phyloP scores from a whole-genome alignment of 768 basidiomycete genomes.

The Amanita inopinata region DNA sequence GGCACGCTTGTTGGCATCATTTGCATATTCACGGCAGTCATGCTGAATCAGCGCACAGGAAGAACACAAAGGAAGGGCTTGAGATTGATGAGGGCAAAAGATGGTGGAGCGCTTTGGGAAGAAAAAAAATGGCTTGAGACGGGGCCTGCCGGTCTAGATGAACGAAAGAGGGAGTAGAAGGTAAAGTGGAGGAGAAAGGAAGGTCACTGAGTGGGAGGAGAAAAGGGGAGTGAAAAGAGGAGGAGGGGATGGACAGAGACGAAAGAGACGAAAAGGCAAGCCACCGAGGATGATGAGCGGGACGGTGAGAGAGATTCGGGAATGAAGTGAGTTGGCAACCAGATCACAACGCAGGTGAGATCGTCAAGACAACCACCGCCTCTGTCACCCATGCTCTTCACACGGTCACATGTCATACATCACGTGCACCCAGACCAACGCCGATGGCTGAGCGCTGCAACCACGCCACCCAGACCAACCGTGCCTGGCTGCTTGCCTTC shows the following conservation, averaged over 20 bases:
- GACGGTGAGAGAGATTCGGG: conserved; percentile 15
- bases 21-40: conserved; percentile 71
- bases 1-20: conserved; percentile 58
- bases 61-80: conserved; percentile 11
- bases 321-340: conserved; percentile 14
- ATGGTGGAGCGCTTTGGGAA: conserved; percentile 29
- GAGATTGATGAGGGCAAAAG: conserved; percentile 15
- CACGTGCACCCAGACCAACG: conserved; percentile 6
- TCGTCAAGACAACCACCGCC: conserved; percentile 37
- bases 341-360: conserved; percentile 13
- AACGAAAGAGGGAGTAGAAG: conserved; percentile 16
- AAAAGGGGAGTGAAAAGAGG: conserved; percentile 14
- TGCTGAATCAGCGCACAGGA: conserved; percentile 20
- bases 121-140: conserved; percentile 20
- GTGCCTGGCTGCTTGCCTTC: conserved; percentile 26
- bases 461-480: conserved; percentile 6
- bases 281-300: conserved; percentile 28
- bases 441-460: not conserved
- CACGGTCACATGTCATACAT: conserved; percentile 14
- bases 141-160: conserved; percentile 52
- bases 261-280: conserved; percentile 19
- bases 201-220: conserved; percentile 15
- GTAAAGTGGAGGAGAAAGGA: conserved; percentile 15
- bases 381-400: conserved; percentile 6
- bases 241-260: conserved; percentile 16